phyloP scores from a whole-genome alignment of 2,329 filamentous ascomycete genomes.

The Cladophialophora bantiana region DNA sequence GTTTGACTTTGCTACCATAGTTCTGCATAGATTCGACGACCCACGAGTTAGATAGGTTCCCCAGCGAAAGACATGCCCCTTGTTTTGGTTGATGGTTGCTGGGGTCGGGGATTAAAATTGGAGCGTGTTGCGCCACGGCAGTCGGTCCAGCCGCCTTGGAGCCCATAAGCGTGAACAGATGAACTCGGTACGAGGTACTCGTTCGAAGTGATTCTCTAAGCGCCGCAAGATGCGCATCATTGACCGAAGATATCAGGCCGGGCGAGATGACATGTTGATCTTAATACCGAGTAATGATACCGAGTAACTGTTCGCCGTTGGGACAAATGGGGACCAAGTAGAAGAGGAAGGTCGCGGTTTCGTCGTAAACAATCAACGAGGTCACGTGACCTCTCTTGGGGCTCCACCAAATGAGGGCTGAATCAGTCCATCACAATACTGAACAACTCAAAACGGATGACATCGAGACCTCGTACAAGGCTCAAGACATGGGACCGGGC shows the following conservation, averaged over 20 bases:
- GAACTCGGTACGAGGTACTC: not conserved
- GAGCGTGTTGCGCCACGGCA: constrained; percentile 9
- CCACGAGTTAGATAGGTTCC: constrained; percentile 5
- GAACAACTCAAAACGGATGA: not conserved
- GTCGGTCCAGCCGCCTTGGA: not conserved
- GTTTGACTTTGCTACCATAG: constrained; percentile 21
- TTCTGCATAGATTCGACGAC: constrained; percentile 2
- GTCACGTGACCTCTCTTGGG: too few species aligned
- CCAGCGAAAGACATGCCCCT: not conserved
- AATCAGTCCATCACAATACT: not conserved
- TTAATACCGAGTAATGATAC: not conserved
- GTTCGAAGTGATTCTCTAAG: not conserved
- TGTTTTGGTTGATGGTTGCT: constrained; percentile 14
- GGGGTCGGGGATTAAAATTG: constrained; percentile 17
- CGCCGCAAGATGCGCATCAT: not conserved
- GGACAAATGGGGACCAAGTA: too few species aligned
- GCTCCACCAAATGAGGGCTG: too few species aligned
- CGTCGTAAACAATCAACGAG: too few species aligned
- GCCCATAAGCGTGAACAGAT: not conserved
- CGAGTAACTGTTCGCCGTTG: not conserved
- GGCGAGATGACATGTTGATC: not conserved
- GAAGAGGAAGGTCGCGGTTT: too few species aligned
- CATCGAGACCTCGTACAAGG: constrained; percentile 11
- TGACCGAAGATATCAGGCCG: not conserved
- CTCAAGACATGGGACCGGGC: constrained; percentile 40